phyloP scores from a whole-genome alignment of 306 rosid species.

The Luffa aegyptiaca region DNA sequence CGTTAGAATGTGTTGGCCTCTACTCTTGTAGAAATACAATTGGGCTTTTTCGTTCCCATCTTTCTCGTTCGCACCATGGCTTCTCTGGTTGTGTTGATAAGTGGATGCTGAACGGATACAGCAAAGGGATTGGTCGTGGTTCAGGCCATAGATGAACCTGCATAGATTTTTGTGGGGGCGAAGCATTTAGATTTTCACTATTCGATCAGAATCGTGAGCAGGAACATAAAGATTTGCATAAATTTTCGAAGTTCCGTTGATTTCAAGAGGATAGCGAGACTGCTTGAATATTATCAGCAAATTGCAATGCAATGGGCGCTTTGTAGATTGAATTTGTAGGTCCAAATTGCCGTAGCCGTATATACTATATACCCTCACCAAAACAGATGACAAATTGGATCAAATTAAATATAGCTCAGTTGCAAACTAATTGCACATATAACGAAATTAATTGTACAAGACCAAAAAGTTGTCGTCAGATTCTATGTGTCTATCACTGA shows the following conservation, averaged over 20 bases:
- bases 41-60: conserved; percentile 9
- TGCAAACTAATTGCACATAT: too few relatives aligned
- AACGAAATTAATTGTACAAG: too few relatives aligned
- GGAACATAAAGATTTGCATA: not conserved
- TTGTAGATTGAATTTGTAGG: not conserved
- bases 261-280: not conserved
- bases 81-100: conserved; percentile 13
- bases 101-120: conserved; percentile 19
- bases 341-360: too few relatives aligned
- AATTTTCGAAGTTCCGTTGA: not conserved
- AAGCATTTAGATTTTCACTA: conserved; percentile 25
- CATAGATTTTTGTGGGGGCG: conserved; percentile 15
- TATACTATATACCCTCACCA: too few relatives aligned
- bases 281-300: not conserved
- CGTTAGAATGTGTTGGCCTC: conserved; percentile 77
- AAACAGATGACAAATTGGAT: too few relatives aligned
- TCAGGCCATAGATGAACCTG: conserved; percentile 10
- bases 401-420: too few relatives aligned
- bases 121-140: conserved; percentile 5
- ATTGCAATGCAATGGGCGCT: not conserved
- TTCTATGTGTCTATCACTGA: too few relatives aligned
- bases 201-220: not conserved
- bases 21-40: conserved; percentile 50
- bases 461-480: too few relatives aligned
- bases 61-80: conserved; percentile 3